phyloP scores from a whole-genome alignment of 164 flowering plant species.

The Saururus chinensis region DNA sequence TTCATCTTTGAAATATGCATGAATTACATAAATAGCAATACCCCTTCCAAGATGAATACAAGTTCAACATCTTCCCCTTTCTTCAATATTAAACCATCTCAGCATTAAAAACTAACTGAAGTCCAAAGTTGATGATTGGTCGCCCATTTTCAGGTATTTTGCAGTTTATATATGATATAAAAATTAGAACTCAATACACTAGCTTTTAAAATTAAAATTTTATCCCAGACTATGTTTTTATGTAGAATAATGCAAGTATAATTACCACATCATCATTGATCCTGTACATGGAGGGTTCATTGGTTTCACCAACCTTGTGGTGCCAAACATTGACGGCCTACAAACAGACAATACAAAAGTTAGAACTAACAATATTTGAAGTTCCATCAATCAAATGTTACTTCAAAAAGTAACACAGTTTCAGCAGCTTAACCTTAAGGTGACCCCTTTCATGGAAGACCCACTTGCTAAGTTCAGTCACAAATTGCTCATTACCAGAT shows the following conservation, averaged over 20 bases:
- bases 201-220: too few species aligned
- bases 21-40: too few species aligned
- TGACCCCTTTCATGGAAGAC: slow-evolving; percentile 98
- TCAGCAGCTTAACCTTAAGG: slow-evolving; percentile 60
- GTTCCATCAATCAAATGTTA: not conserved
- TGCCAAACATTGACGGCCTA: slow-evolving; percentile 80
- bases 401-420: not conserved
- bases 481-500: slow-evolving; percentile 93
- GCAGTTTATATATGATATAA: too few species aligned
- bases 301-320: slow-evolving; percentile 76
- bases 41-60: too few species aligned
- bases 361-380: not conserved
- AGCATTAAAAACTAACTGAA: too few species aligned
- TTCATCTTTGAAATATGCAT: too few species aligned
- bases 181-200: too few species aligned
- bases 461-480: slow-evolving; percentile 95
- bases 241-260: not conserved
- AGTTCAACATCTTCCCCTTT: not conserved
- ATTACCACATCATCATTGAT: slow-evolving; percentile 87
- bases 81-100: too few species aligned
- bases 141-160: too few species aligned
- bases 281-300: slow-evolving; percentile 84
- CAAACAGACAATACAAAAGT: not conserved
- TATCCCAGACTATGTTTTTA: not conserved
- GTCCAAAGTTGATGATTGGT: too few species aligned